Conservation (phyloP, 768 basidiomycete genomes). For the Mycena belliarum region DNA sequence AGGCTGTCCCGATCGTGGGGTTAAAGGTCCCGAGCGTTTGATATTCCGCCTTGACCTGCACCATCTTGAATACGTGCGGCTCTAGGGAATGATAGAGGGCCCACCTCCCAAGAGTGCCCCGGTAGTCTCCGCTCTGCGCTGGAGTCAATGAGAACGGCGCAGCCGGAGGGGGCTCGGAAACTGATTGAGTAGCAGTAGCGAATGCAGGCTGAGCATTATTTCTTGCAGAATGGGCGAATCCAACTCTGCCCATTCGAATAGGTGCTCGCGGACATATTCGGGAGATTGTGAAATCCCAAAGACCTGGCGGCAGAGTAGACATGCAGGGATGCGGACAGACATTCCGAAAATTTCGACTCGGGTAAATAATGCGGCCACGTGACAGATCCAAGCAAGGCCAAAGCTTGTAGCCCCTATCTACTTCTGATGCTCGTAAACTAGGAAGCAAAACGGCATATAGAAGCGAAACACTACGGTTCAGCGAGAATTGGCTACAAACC, state of each 20-base stretch:
- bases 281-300: constrained; percentile 23
- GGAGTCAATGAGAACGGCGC: not conserved
- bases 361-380: too few species aligned
- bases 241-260: constrained; percentile 12
- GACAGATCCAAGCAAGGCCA: too few species aligned
- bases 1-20: constrained; percentile 18
- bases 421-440: too few species aligned
- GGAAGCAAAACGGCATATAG: too few species aligned
- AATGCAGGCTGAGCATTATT: constrained; percentile 16
- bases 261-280: constrained; percentile 3
- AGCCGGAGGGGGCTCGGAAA: not conserved
- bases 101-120: constrained; percentile 14
- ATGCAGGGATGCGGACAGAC: too few species aligned
- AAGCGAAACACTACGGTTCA: too few species aligned
- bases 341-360: too few species aligned
- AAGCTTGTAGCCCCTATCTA: too few species aligned
- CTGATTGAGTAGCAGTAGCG: too few species aligned
- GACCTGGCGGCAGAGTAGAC: constrained; percentile 14
- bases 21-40: constrained; percentile 17
- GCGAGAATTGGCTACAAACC: too few species aligned
- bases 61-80: not conserved
- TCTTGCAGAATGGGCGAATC: constrained; percentile 20
- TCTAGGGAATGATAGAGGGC: not conserved
- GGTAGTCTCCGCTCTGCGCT: not conserved
- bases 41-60: constrained; percentile 6